Base-by-base conservation (phyloP, 2,329 filamentous ascomycete species). In the Lizonia empirigonia region DNA sequence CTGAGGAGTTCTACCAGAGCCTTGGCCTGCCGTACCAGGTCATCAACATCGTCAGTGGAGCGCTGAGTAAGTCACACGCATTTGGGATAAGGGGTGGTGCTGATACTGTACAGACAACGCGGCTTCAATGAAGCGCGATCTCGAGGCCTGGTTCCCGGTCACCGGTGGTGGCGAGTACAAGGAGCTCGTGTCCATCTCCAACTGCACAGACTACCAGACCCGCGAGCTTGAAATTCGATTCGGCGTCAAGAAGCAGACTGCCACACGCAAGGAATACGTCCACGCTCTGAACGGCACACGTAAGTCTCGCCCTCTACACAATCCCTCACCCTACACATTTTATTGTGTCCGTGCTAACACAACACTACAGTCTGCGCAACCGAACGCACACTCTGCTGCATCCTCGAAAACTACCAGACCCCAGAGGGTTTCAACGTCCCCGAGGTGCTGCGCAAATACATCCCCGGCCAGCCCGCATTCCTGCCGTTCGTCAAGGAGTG, bases 161-260 rank as follows among this genome's bases (percentile, higher is more conserved):
- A 71, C 68, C 4, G 69, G 69, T 10, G 69, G 97, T 75, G 89
- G 89, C 65, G 94, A 97, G 76, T 99, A 97, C 83, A 97, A 97
- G 78, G 94, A 97, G 78, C 84, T 99, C 22, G 94, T 97, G 41
- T 96, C 90, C 16, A 96, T 92, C 82, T 96, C 91, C 55, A 99
- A 99, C 78, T 99, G 94, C 80, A 96, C 91, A 35, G 93, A 97
- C 73, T 97, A 97, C 80, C 94, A 99, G 80, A 91, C 91, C 19
- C 85, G 94, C 49, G 92, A 91, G 63, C 82, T 99, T 10, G 93
- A 97, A 75, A 96, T 99, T 64, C 85, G 94, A 52, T 96, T 87
- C 67, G 93, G 94, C 38, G 82, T 85, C 55, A 97, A 97, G 82
- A 89, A 87, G 71, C 86, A 89, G 74, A 74, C 73, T n/a, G 71